Conservation (phyloP, 352 stramenopile species). For the Halophytophthora batemanensis region DNA sequence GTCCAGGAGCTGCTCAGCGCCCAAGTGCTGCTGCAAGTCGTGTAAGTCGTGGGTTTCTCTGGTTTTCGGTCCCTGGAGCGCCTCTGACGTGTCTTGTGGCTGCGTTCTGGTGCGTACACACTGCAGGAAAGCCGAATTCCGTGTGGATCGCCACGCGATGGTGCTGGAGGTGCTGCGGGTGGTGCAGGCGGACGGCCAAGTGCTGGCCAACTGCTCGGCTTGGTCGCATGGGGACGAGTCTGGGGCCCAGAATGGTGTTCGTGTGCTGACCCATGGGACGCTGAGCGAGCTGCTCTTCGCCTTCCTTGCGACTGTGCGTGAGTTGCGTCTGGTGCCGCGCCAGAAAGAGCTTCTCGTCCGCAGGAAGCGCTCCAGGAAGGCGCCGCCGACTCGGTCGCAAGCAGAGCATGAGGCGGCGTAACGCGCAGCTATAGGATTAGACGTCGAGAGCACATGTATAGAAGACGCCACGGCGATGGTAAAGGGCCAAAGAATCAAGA, state of each 20-base stretch:
- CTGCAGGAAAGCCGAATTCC: slow-evolving; percentile 38
- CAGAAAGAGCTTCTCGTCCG: slow-evolving; percentile 61
- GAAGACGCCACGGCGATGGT: too few relatives aligned
- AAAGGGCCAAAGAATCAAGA: too few relatives aligned
- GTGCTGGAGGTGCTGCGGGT: slow-evolving; percentile 29
- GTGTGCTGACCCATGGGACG: slow-evolving; percentile 37
- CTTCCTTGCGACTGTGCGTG: slow-evolving; percentile 78
- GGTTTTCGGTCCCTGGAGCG: not conserved
- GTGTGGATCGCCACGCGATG: slow-evolving; percentile 39
- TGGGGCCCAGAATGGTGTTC: slow-evolving; percentile 12
- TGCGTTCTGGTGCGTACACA: slow-evolving; percentile 1
- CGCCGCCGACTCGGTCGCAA: not conserved
- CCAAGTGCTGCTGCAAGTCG: slow-evolving; percentile 75
- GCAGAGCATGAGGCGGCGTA: too few relatives aligned
- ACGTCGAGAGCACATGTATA: too few relatives aligned
- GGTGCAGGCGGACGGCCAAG: slow-evolving; percentile 33
- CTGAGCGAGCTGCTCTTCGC: slow-evolving; percentile 54
- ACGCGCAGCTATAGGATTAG: too few relatives aligned
- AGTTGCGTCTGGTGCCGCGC: slow-evolving; percentile 71
- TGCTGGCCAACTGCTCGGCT: slow-evolving; percentile 27
- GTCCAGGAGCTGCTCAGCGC: slow-evolving; percentile 59
- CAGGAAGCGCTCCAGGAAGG: slow-evolving; percentile 16
- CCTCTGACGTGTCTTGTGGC: not conserved
- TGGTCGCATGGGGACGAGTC: slow-evolving; percentile 15
- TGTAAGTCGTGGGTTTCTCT: slow-evolving; percentile 49